Evolutionary conservation across 305 asterid genomes (phyloP).

Genomic region (Plantago lanceolata): DNA sequence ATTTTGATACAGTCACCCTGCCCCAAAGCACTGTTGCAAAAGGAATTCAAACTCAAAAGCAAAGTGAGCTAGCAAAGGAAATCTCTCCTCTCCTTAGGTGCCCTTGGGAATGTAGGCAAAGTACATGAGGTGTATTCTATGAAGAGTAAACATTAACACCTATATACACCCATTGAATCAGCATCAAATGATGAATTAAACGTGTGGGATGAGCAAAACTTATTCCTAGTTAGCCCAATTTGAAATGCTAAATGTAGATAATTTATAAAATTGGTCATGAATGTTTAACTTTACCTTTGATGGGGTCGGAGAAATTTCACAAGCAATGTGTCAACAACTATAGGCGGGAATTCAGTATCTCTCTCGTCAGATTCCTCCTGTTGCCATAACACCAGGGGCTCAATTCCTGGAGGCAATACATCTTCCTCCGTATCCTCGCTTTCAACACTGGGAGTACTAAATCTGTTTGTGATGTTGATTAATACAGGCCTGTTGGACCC

Average conservation of each 20-base stretch:
- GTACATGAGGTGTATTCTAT: slow-evolving; percentile 12
- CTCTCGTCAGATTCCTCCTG: slow-evolving; percentile 47
- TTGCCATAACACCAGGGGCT: slow-evolving; percentile 88
- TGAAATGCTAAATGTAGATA: no score
- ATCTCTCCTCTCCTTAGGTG: background rate
- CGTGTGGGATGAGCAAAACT: slow-evolving; percentile 6
- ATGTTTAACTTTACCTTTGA: slow-evolving; percentile 58
- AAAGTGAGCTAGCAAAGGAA: background rate
- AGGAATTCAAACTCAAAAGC: background rate
- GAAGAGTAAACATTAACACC: slow-evolving; percentile 20
- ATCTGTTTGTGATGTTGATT: slow-evolving; percentile 57
- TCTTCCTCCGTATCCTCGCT: slow-evolving; percentile 45
- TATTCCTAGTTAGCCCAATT: no score
- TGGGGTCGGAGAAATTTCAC: slow-evolving; percentile 95
- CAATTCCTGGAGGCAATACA: slow-evolving; percentile 75
- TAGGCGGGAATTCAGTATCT: slow-evolving; percentile 33
- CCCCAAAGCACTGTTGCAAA: background rate
- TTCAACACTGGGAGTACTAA: slow-evolving; percentile 38
- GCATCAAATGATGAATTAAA: slow-evolving; percentile 17
- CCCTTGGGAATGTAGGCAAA: slow-evolving; percentile 6
- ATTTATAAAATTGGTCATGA: slow-evolving; percentile 11
- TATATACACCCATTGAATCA: background rate
- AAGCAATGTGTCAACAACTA: slow-evolving; percentile 74
- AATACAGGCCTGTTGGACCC: slow-evolving; percentile 74
- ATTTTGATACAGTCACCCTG: slow-evolving; percentile 13